Conservation (phyloP, 768 basidiomycete genomes). For the Sporobolomyces phaffii region DNA sequence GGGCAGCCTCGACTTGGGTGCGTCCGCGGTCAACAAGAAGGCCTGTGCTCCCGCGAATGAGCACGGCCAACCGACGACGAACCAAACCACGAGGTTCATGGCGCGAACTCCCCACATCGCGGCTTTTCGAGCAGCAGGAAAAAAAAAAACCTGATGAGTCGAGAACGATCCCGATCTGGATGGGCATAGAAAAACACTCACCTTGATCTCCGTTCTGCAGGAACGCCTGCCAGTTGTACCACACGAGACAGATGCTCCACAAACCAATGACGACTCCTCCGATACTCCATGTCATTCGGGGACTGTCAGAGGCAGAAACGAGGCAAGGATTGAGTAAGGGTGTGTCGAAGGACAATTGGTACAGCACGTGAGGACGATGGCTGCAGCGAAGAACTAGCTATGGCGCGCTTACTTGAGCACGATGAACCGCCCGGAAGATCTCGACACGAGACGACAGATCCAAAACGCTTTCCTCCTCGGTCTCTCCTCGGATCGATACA, state of each 20-base stretch:
- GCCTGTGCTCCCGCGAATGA: background rate
- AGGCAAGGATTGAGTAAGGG: too few species aligned
- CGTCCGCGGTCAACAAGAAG: background rate
- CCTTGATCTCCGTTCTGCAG: constrained; percentile 9
- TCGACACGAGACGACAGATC: background rate
- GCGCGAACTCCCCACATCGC: constrained; percentile 4
- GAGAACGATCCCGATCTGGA: too few species aligned
- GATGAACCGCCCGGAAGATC: constrained; percentile 1
- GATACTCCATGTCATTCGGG: background rate
- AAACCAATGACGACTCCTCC: constrained; percentile 1
- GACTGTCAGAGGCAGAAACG: background rate
- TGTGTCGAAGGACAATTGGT: too few species aligned
- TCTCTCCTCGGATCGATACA: background rate
- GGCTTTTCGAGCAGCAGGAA: background rate
- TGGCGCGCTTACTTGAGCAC: constrained; percentile 2
- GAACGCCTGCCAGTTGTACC: constrained; percentile 8
- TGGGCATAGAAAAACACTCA: background rate
- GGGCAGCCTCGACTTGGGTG: background rate
- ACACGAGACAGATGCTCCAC: background rate
- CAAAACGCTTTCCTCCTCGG: background rate
- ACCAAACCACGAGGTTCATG: background rate
- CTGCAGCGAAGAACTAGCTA: background rate
- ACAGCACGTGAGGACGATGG: too few species aligned
- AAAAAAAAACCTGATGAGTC: too few species aligned
- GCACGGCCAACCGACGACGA: background rate